Conservation (phyloP, 2,329 filamentous ascomycete genomes). For the Nakataea oryzae region DNA sequence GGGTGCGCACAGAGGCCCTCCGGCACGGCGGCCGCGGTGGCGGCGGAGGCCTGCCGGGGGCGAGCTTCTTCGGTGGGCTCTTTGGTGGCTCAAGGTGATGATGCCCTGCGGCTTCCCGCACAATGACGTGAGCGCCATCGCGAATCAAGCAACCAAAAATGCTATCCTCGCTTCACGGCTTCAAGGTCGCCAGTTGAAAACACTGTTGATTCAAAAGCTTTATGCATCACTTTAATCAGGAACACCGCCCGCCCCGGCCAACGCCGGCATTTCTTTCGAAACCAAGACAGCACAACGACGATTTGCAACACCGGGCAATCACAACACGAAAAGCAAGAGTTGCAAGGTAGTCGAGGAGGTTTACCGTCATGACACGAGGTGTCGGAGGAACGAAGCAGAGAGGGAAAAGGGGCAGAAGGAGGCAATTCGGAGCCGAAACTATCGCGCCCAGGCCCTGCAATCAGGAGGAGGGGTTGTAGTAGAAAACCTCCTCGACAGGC, state of each 20-base stretch:
- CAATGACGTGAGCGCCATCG: neutral
- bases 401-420: neutral
- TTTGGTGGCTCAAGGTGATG: slow-evolving; percentile 17
- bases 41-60: slow-evolving; percentile 11
- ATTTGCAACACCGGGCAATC: neutral
- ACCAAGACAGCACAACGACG: neutral
- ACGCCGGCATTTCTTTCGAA: too few relatives aligned
- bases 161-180: neutral
- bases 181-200: neutral
- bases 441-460: too few relatives aligned
- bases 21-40: slow-evolving; percentile 35
- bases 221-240: neutral
- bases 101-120: neutral
- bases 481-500: slow-evolving; percentile 59
- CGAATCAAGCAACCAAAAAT: neutral
- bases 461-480: slow-evolving; percentile 18
- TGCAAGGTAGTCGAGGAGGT: neutral
- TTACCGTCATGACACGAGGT: neutral
- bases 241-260: neutral
- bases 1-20: slow-evolving; percentile 40
- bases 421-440: neutral
- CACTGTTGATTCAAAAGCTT: neutral
- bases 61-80: slow-evolving; percentile 15
- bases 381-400: neutral
- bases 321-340: too few relatives aligned